These are phyloP conservation scores for Dendrostoma leiphaemia DNA, from an alignment of 2,329 filamentous ascomycete species.

Conservation along the genomic window DNA sequence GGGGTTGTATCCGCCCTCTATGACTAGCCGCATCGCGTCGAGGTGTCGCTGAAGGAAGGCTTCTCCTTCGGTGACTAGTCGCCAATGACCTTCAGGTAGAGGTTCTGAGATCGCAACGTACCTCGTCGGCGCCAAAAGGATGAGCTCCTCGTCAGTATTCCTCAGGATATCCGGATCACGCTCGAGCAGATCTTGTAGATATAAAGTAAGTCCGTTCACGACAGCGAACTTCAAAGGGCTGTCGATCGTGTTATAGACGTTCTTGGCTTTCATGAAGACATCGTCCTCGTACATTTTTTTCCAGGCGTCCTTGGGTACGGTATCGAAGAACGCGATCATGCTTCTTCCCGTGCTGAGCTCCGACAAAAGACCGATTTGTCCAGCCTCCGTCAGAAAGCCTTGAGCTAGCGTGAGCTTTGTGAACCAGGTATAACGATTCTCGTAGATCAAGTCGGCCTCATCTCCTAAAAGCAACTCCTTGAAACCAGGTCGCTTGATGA, in stretches of 20 bases:
- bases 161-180: not conserved
- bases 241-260: no score
- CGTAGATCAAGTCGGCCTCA: not conserved
- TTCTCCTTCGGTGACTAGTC: not conserved
- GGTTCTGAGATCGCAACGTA: not conserved
- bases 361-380: not conserved
- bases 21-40: not conserved
- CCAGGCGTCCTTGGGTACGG: not conserved
- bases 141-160: not conserved
- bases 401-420: not conserved
- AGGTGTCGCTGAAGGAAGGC: not conserved
- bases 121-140: not conserved
- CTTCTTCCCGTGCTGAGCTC: not conserved
- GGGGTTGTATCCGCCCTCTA: not conserved
- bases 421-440: not conserved
- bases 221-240: not conserved
- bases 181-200: not conserved
- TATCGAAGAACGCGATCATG: not conserved
- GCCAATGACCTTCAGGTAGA: not conserved
- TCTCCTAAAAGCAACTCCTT: not conserved
- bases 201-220: not conserved
- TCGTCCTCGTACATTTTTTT: not conserved
- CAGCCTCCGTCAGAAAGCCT: not conserved
- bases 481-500: not conserved
- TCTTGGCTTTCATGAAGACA: no score